These are phyloP conservation scores for Diplodia scrobiculata DNA, from an alignment of 2,329 filamentous ascomycete genomes.

Conservation along the genomic window DNA sequence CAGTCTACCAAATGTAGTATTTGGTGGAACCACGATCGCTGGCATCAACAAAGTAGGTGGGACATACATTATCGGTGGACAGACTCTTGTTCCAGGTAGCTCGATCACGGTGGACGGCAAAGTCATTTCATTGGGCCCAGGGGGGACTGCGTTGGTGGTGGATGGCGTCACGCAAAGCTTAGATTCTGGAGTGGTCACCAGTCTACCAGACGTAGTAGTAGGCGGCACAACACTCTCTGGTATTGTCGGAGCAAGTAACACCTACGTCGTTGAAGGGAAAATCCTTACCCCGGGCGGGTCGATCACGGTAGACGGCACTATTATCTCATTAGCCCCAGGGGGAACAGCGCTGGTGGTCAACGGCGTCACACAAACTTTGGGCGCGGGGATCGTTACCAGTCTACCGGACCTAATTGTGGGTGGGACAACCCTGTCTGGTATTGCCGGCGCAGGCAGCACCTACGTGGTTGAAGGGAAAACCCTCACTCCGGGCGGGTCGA, in stretches of 20 bases:
- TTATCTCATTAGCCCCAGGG: slow-evolving; percentile 34
- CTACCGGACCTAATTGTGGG: slow-evolving; percentile 40
- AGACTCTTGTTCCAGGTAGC: slow-evolving; percentile 35
- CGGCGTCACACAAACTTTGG: slow-evolving; percentile 34
- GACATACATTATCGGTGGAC: slow-evolving; percentile 42
- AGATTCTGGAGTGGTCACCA: slow-evolving; percentile 32
- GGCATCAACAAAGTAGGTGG: slow-evolving; percentile 8
- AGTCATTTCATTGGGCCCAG: slow-evolving; percentile 34
- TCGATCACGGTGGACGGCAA: slow-evolving; percentile 33
- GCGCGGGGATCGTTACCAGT: slow-evolving; percentile 33
- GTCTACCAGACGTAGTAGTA: slow-evolving; percentile 39
- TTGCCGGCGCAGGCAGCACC: slow-evolving; percentile 9
- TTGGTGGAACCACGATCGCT: slow-evolving; percentile 38
- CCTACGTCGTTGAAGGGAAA: slow-evolving; percentile 43
- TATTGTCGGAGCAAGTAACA: slow-evolving; percentile 1
- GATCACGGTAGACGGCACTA: slow-evolving; percentile 34
- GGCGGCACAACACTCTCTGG: slow-evolving; percentile 37
- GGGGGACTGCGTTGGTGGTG: slow-evolving; percentile 37
- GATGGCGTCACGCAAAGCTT: slow-evolving; percentile 36
- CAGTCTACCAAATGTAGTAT: slow-evolving; percentile 38
- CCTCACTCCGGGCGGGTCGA: slow-evolving; percentile 35
- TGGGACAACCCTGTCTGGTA: slow-evolving; percentile 33
- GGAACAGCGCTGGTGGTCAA: slow-evolving; percentile 40
- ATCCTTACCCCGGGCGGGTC: slow-evolving; percentile 35
- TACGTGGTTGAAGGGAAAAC: slow-evolving; percentile 43